A percentile compares a stretch with the other conserved stretches of the same genome.
Evolutionary conservation across 2,329 filamentous ascomycete genomes (phyloP).

Genomic region (Capronia epimyces): DNA sequence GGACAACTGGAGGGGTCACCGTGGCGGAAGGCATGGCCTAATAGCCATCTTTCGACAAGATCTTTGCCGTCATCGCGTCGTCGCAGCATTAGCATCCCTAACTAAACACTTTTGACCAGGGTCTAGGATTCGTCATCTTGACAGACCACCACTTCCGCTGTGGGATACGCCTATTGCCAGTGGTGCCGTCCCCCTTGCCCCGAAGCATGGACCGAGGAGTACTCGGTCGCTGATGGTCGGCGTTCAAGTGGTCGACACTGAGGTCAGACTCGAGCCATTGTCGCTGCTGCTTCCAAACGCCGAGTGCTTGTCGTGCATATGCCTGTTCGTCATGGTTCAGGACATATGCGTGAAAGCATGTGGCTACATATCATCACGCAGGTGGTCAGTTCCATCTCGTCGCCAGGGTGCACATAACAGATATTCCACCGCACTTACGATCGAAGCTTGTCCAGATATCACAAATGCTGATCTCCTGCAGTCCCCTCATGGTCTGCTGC

Average conservation of each 20-base stretch:
- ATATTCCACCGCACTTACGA: conserved; percentile 7
- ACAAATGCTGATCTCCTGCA: conserved; percentile 9
- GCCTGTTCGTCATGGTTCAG: conserved; percentile 56
- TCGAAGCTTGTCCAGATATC: conserved; percentile 4
- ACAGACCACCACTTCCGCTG: not conserved
- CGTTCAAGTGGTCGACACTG: not conserved
- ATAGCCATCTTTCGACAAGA: no score
- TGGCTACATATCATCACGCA: conserved; percentile 35
- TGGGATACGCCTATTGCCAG: not conserved
- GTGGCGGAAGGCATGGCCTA: no score
- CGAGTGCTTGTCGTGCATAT: conserved; percentile 46
- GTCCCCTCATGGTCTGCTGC: conserved; percentile 52
- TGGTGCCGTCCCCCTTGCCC: not conserved
- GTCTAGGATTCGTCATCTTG: not conserved
- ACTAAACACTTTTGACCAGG: not conserved
- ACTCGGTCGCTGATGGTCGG: not conserved
- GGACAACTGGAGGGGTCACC: no score
- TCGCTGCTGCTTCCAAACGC: conserved; percentile 38
- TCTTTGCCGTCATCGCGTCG: no score
- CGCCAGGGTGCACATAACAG: conserved; percentile 29
- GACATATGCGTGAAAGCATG: conserved; percentile 49
- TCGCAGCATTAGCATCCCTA: not conserved
- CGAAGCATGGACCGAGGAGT: not conserved
- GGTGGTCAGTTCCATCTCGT: not conserved
- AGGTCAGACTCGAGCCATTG: not conserved